phyloP scores from a whole-genome alignment of 176 grass and related monocot species.

The Zoysia japonica region DNA sequence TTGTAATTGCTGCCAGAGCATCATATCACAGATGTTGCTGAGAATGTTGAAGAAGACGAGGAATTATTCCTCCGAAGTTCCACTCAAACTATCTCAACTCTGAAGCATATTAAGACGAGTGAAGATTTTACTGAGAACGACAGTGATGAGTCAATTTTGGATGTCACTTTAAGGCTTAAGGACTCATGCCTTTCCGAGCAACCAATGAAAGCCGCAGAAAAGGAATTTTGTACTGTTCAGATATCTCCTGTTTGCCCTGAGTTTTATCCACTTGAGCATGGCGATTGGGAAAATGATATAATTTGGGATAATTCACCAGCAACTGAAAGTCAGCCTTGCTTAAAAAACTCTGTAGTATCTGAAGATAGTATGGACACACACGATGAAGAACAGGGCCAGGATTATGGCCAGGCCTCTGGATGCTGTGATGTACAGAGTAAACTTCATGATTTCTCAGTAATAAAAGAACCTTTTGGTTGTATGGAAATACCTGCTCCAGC shows the following conservation, averaged over 20 bases:
- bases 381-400: slow-evolving; percentile 38
- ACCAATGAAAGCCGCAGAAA: slow-evolving; percentile 71
- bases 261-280: slow-evolving; percentile 91
- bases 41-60: slow-evolving; percentile 96
- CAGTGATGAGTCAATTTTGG: slow-evolving; percentile 56
- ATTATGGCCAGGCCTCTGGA: slow-evolving; percentile 22
- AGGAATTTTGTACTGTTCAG: slow-evolving; percentile 39
- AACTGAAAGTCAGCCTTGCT: slow-evolving; percentile 44
- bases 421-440: slow-evolving; percentile 37
- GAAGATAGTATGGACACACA: slow-evolving; percentile 54
- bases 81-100: slow-evolving; percentile 56
- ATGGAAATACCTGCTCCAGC: slow-evolving; percentile 50
- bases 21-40: slow-evolving; percentile 50
- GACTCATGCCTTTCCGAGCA: slow-evolving; percentile 63
- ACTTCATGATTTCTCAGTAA: slow-evolving; percentile 26
- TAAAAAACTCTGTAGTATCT: slow-evolving; percentile 61
- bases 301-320: slow-evolving; percentile 93
- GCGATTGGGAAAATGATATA: slow-evolving; percentile 88
- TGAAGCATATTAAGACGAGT: slow-evolving; percentile 49
- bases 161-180: slow-evolving; percentile 42
- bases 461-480: slow-evolving; percentile 43
- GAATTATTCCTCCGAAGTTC: slow-evolving; percentile 71
- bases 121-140: slow-evolving; percentile 59
- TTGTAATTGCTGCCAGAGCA: slow-evolving; percentile 61
- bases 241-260: slow-evolving; percentile 67